Conservation (phyloP, 495 filamentous ascomycete species). For the Amphirosellinia nigrospora region DNA sequence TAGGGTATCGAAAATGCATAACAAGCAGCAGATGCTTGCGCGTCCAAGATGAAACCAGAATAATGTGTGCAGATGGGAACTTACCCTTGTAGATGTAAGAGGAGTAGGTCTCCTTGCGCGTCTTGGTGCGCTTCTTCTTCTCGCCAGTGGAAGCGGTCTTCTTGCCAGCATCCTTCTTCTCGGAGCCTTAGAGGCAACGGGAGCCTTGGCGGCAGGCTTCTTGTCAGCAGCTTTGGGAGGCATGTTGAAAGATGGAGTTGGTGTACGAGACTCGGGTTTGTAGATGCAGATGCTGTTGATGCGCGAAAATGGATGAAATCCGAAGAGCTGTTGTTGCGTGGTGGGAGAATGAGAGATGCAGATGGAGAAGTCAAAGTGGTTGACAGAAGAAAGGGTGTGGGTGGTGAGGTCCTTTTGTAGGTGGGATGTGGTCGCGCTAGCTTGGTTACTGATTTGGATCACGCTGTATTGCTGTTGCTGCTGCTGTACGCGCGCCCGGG, state of each 20-base stretch:
- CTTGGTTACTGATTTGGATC: slow-evolving; percentile 53
- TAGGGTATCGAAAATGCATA: not conserved
- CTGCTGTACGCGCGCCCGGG: not conserved
- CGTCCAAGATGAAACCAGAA: not conserved
- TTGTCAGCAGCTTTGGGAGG: slow-evolving; percentile 97
- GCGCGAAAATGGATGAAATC: slow-evolving; percentile 39
- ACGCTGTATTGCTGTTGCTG: slow-evolving; percentile 13
- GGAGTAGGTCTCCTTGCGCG: slow-evolving; percentile 99
- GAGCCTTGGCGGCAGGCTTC: slow-evolving; percentile 97
- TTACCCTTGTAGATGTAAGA: slow-evolving; percentile 99
- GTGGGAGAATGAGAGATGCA: slow-evolving; percentile 47
- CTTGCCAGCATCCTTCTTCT: slow-evolving; percentile 99
- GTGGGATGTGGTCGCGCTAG: slow-evolving; percentile 52
- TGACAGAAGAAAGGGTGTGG: slow-evolving; percentile 53
- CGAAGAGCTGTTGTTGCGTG: slow-evolving; percentile 36
- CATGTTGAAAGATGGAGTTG: slow-evolving; percentile 66
- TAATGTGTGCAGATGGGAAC: slow-evolving; percentile 38
- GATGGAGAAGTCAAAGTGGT: slow-evolving; percentile 53
- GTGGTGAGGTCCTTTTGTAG: slow-evolving; percentile 56
- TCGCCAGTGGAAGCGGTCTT: slow-evolving; percentile 95
- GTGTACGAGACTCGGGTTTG: slow-evolving; percentile 4
- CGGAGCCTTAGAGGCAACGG: slow-evolving; percentile 76
- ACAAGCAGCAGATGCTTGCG: not conserved
- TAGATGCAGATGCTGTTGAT: slow-evolving; percentile 36
- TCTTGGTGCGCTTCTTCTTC: slow-evolving; percentile 99